A percentile compares a stretch with the other conserved stretches of the same genome.
Conservation (phyloP, 2,329 filamentous ascomycete species). For the Phyllosticta capitalensis region DNA sequence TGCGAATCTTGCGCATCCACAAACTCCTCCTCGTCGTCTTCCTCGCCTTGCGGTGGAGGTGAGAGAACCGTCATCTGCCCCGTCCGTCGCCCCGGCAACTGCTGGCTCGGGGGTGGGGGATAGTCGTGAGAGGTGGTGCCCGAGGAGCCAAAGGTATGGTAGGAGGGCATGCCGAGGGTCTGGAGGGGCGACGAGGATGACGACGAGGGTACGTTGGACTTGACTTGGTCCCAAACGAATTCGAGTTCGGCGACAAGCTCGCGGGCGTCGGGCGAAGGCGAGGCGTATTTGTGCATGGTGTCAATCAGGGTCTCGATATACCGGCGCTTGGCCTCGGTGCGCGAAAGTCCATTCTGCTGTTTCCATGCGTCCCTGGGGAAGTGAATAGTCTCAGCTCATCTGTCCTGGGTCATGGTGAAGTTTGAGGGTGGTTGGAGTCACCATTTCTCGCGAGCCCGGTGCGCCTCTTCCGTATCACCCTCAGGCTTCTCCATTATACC, state of each 20-base stretch:
- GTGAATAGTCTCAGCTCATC: constrained; percentile 9
- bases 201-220: constrained; percentile 64
- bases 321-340: constrained; percentile 53
- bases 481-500: constrained; percentile 80
- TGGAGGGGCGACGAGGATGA: constrained; percentile 36
- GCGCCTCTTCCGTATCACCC: constrained; percentile 40
- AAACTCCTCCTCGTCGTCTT: constrained; percentile 34
- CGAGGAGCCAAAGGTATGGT: constrained; percentile 38
- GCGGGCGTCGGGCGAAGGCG: constrained; percentile 68
- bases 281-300: constrained; percentile 94
- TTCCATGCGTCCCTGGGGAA: constrained; percentile 78
- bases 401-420: constrained; percentile 11
- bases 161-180: constrained; percentile 25
- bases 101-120: constrained; percentile 16
- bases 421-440: constrained; percentile 24
- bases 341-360: constrained; percentile 67
- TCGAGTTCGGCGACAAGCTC: constrained; percentile 92
- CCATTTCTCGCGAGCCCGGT: constrained; percentile 58
- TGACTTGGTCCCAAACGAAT: constrained; percentile 98
- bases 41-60: constrained; percentile 17
- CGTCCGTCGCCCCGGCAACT: constrained; percentile 2
- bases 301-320: constrained; percentile 68
- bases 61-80: neutral
- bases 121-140: constrained; percentile 31
- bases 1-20: constrained; percentile 41